A percentile compares a stretch with the other conserved stretches of the same genome.
Evolutionary conservation across 805 yeast genomes (phyloP).

Genomic region (Barnettozyma sp.): DNA sequence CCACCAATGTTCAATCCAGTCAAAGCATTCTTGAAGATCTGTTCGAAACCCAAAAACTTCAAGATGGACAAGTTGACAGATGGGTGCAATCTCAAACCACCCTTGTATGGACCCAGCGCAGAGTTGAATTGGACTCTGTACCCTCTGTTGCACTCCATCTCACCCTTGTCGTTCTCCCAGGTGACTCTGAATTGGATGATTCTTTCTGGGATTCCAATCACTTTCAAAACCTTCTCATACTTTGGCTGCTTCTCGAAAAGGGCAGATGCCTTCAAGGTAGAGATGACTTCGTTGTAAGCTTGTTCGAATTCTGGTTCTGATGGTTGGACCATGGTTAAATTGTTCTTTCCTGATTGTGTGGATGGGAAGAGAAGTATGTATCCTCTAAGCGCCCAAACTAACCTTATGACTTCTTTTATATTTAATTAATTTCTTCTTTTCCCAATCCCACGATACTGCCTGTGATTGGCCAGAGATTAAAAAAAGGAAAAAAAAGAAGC

Average conservation of each 20-base stretch:
- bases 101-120: constrained; percentile 98
- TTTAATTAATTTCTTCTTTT: neutral
- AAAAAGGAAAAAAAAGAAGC: neutral
- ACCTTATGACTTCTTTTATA: constrained; percentile 6
- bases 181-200: constrained; percentile 93
- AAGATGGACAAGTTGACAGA: constrained; percentile 90
- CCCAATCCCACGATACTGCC: constrained; percentile 1
- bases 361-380: neutral
- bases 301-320: constrained; percentile 98
- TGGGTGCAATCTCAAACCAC: constrained; percentile 98
- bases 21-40: constrained; percentile 95
- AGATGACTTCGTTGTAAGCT: constrained; percentile 89
- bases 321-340: constrained; percentile 65
- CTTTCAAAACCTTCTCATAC: constrained; percentile 80
- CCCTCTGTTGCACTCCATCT: constrained; percentile 90
- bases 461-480: constrained; percentile 21
- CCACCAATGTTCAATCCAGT: constrained; percentile 98
- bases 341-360: too few relatives aligned
- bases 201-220: constrained; percentile 93
- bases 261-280: constrained; percentile 87
- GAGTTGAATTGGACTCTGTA: constrained; percentile 98
- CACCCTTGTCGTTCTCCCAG: constrained; percentile 96
- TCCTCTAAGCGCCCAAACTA: neutral
- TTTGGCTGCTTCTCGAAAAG: constrained; percentile 85
- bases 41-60: constrained; percentile 96